These are phyloP conservation scores for Spergularia azorica DNA, from an alignment of 179 eudicot species.

Conservation along the genomic window DNA sequence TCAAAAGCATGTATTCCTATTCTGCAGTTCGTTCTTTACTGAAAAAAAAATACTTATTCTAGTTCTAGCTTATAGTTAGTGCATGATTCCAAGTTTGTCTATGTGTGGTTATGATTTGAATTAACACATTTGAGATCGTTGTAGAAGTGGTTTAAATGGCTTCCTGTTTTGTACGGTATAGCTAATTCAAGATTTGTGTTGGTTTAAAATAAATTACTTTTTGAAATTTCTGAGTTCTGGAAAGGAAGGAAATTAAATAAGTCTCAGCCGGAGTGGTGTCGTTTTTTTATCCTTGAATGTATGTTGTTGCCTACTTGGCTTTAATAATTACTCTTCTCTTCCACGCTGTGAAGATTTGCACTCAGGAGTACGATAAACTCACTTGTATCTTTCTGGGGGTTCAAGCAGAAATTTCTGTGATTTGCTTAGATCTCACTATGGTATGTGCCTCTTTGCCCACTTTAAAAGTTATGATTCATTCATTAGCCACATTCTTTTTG, in stretches of 20 bases:
- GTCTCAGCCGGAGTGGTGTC: background rate
- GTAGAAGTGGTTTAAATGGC: no score
- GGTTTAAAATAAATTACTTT: background rate
- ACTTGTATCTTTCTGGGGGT: conserved; percentile 75
- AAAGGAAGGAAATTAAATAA: background rate
- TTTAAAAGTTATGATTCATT: background rate
- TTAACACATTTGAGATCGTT: no score
- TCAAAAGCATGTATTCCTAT: no score
- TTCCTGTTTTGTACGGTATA: background rate
- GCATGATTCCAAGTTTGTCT: no score
- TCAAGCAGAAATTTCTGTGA: conserved; percentile 75
- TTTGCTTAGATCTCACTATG: conserved; percentile 78
- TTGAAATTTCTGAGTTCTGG: background rate
- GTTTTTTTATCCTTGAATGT: conserved; percentile 3
- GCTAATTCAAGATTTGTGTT: background rate
- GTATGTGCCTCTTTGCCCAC: conserved; percentile 34
- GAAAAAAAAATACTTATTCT: no score
- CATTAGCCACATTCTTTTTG: background rate
- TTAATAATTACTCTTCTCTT: conserved; percentile 19
- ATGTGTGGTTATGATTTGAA: no score
- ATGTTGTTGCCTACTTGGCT: background rate
- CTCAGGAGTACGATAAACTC: conserved; percentile 65
- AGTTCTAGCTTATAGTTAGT: no score
- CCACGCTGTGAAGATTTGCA: conserved; percentile 62
- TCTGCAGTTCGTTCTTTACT: no score